Evolutionary conservation across 78 protist genomes (phyloP).

Genomic region (Acrasis kona): DNA sequence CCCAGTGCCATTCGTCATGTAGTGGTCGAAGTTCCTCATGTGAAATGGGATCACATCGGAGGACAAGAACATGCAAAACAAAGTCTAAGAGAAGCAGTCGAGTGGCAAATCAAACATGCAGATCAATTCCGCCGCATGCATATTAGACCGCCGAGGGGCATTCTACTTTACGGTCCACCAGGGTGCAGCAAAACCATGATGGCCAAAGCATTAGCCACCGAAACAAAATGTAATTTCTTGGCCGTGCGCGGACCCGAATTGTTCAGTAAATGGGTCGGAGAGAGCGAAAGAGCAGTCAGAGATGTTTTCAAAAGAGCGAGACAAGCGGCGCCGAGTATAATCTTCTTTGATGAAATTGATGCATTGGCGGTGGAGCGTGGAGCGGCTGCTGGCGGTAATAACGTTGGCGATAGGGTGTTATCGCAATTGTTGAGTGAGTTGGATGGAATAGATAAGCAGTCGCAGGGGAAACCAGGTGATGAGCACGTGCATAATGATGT

Average conservation of each 20-base stretch:
- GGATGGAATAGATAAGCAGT: constrained; percentile 81
- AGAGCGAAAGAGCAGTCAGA: constrained; percentile 74
- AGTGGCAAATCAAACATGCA: constrained; percentile 83
- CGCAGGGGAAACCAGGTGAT: not conserved
- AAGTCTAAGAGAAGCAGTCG: constrained; percentile 73
- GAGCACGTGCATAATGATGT: constrained; percentile 18
- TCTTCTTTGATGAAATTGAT: constrained; percentile 84
- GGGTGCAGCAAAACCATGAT: constrained; percentile 89
- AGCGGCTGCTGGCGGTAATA: constrained; percentile 49
- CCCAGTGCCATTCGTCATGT: constrained; percentile 29
- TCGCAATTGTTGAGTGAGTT: constrained; percentile 82
- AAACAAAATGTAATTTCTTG: constrained; percentile 74
- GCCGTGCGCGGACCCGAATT: constrained; percentile 92
- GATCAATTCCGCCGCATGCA: constrained; percentile 72
- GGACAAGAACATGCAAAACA: constrained; percentile 81
- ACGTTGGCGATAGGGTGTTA: constrained; percentile 70
- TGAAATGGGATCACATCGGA: constrained; percentile 93
- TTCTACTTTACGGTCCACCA: constrained; percentile 94
- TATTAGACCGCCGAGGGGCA: constrained; percentile 84
- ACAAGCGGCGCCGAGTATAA: constrained; percentile 56
- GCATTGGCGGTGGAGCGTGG: constrained; percentile 62
- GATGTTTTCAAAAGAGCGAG: constrained; percentile 76
- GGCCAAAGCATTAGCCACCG: constrained; percentile 92
- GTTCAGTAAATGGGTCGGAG: constrained; percentile 86
- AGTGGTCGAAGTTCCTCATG: constrained; percentile 35